A percentile compares a stretch with the other conserved stretches of the same genome.
Conservation (phyloP, 2,329 filamentous ascomycete genomes). For the Zymoseptoria brevis region DNA sequence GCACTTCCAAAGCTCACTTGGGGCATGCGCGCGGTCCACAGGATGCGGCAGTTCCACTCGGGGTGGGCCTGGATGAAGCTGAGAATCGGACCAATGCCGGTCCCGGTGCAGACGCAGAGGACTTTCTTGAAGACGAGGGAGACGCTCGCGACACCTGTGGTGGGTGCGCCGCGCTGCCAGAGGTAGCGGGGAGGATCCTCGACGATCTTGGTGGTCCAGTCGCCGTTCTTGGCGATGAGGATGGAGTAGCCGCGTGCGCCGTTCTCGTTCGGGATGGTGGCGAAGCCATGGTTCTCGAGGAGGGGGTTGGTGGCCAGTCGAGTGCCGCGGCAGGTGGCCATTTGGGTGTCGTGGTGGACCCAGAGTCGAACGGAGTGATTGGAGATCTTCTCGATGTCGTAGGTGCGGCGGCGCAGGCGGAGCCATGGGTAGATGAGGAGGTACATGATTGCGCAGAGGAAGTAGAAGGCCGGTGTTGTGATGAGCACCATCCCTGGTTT, state of each 20-base stretch:
- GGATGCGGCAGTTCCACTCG: conserved; percentile 47
- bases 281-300: conserved; percentile 68
- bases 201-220: conserved; percentile 64
- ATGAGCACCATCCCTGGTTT: conserved; percentile 36
- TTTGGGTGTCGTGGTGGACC: conserved; percentile 56
- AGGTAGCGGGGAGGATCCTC: conserved; percentile 51
- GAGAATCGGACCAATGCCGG: conserved; percentile 63
- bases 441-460: conserved; percentile 55
- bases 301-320: conserved; percentile 20
- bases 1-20: conserved; percentile 53
- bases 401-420: conserved; percentile 58
- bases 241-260: conserved; percentile 53
- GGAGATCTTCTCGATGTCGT: conserved; percentile 61
- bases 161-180: conserved; percentile 61
- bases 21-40: conserved; percentile 62
- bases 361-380: conserved; percentile 63
- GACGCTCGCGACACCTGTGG: conserved; percentile 59
- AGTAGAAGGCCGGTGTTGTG: conserved; percentile 55
- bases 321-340: conserved; percentile 35
- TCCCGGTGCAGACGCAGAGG: conserved; percentile 63
- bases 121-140: conserved; percentile 58
- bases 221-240: conserved; percentile 63
- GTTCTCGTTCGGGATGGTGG: conserved; percentile 56
- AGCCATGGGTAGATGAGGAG: conserved; percentile 67
- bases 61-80: conserved; percentile 49